Evolutionary conservation across 2,329 filamentous ascomycete genomes (phyloP).

Genomic region (Aspergillus sp.): DNA sequence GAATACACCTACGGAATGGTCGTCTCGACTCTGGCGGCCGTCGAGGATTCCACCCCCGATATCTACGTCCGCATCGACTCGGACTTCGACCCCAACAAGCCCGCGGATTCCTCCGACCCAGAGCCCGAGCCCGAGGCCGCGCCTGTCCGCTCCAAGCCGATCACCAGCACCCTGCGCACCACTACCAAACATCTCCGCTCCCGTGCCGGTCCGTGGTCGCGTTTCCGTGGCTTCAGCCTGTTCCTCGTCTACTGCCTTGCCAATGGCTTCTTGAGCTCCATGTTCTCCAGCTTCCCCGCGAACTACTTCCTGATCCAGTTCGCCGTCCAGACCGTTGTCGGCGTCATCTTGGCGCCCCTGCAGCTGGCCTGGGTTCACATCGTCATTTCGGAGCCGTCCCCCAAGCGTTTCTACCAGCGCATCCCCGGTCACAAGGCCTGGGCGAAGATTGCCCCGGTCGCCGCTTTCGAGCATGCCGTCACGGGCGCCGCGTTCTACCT

Average conservation of each 20-base stretch:
- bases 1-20: slow-evolving; percentile 53
- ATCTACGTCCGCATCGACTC: slow-evolving; percentile 44
- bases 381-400: slow-evolving; percentile 62
- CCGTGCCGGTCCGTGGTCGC: slow-evolving; percentile 54
- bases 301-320: slow-evolving; percentile 35
- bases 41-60: slow-evolving; percentile 51
- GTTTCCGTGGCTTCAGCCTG: slow-evolving; percentile 58
- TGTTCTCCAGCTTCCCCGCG: slow-evolving; percentile 22
- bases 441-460: slow-evolving; percentile 60
- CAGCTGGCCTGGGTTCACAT: slow-evolving; percentile 76
- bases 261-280: slow-evolving; percentile 34
- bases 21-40: slow-evolving; percentile 52
- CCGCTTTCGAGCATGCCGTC: slow-evolving; percentile 51
- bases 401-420: slow-evolving; percentile 57
- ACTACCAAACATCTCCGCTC: slow-evolving; percentile 54
- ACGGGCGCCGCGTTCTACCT: slow-evolving; percentile 38
- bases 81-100: slow-evolving; percentile 20
- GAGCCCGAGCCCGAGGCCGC: slow-evolving; percentile 36
- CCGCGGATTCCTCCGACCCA: slow-evolving; percentile 16
- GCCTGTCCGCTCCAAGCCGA: slow-evolving; percentile 45
- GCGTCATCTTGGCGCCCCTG: slow-evolving; percentile 56
- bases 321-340: slow-evolving; percentile 48
- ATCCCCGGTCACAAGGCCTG: slow-evolving; percentile 59
- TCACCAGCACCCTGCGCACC: slow-evolving; percentile 52
- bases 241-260: slow-evolving; percentile 41